phyloP scores from a whole-genome alignment of 2,329 filamentous ascomycete genomes.

The Trichoderma breve region DNA sequence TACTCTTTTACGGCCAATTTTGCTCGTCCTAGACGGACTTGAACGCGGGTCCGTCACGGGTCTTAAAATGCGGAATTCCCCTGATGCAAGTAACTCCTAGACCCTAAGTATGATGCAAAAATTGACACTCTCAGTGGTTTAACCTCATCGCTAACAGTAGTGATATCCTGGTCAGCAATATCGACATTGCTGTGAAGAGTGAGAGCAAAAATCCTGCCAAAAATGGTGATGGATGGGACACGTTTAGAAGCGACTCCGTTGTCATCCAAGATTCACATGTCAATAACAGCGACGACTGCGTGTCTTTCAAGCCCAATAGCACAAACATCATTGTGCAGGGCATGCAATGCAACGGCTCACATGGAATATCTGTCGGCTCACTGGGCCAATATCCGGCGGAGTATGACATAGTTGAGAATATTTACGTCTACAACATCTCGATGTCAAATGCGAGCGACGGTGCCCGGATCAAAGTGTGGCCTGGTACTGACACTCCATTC shows the following conservation, averaged over 20 bases:
- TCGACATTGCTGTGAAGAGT: slow-evolving; percentile 2
- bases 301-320: slow-evolving; percentile 7
- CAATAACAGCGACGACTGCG: slow-evolving; percentile 4
- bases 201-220: slow-evolving; percentile 1
- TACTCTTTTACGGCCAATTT: neutral
- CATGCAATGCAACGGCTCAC: neutral
- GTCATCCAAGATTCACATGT: neutral
- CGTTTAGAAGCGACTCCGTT: neutral
- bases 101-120: no score
- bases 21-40: neutral
- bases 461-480: neutral
- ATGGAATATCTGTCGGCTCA: neutral
- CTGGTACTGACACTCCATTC: slow-evolving; percentile 2
- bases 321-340: slow-evolving; percentile 9
- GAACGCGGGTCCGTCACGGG: neutral
- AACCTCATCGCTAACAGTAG: slow-evolving; percentile 7
- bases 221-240: slow-evolving; percentile 7
- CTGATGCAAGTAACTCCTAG: neutral
- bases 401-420: neutral
- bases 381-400: slow-evolving; percentile 6
- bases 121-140: neutral
- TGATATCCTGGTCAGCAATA: neutral
- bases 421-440: slow-evolving; percentile 3
- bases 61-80: slow-evolving; percentile 1
- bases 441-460: slow-evolving; percentile 2